Evolutionary conservation across 2,329 filamentous ascomycete genomes (phyloP).

Genomic region (Davidsoniella eucalypti): DNA sequence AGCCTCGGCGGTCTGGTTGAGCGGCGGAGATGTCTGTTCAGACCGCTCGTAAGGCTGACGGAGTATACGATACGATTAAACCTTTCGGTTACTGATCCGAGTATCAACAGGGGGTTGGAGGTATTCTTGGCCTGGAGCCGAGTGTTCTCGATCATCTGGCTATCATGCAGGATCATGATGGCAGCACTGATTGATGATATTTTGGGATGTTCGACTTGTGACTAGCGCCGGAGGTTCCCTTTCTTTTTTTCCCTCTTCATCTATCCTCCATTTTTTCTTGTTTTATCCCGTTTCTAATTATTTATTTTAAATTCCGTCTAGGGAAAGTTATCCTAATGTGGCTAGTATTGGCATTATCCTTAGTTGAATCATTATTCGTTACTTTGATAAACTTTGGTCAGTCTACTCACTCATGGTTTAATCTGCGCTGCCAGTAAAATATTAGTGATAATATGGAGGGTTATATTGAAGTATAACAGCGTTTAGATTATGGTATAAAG

Average conservation of each 20-base stretch:
- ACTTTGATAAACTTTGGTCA: too few species aligned
- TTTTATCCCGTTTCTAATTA: background rate
- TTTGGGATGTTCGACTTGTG: background rate
- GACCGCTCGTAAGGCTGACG: conserved; percentile 1
- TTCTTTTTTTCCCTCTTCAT: background rate
- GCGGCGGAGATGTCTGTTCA: background rate
- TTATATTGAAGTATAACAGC: too few species aligned
- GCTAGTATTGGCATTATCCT: too few species aligned
- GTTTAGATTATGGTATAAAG: too few species aligned
- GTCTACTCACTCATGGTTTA: too few species aligned
- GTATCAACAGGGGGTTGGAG: background rate
- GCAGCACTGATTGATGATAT: conserved; percentile 1
- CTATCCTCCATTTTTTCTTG: background rate
- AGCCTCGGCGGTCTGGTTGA: conserved; percentile 8
- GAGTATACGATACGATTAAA: conserved; percentile 1
- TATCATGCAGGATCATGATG: background rate
- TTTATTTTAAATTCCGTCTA: background rate
- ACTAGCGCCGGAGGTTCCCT: background rate
- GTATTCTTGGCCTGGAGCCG: background rate
- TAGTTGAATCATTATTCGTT: too few species aligned
- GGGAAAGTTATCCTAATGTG: too few species aligned
- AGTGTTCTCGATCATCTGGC: conserved; percentile 5
- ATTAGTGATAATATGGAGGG: too few species aligned
- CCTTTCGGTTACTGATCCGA: background rate
- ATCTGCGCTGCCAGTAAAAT: too few species aligned